Evolutionary conservation across 2,329 filamentous ascomycete species (phyloP), one percentile per base, ranked within the genome.

Genomic region (Sporothrix dimorphospora): DNA sequence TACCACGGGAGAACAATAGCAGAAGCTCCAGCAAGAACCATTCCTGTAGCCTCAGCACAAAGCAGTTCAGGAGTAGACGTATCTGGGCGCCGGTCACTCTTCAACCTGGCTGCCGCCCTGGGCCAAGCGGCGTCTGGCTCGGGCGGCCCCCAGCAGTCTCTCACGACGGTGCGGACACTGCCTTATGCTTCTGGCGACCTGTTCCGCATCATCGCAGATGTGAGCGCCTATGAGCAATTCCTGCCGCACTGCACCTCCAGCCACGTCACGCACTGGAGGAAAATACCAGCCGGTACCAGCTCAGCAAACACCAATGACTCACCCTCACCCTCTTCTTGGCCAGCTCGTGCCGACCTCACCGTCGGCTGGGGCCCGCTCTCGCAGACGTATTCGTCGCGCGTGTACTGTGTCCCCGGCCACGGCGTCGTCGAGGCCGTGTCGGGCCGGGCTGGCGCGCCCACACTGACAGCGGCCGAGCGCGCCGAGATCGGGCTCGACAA

Each of bases 221-320:
- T 99, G 75, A 89, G 93, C 81, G 89, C 89, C 75, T 99, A 99
- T 87, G 85, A 87, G 49, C 81, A 85, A 75, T 99, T 98, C 85
- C 89, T 99, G n/a, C 96, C 96, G 12, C 98, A 97, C 87, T 97
- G 95, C 83, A 87, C 89, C 57, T 85, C 85, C 61, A 94, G 92
- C 49, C 87, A 85, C 73, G 94, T 98, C 53, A 97, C 94, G 0
- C 72, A 70, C 1, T 94, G 91, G 87, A 91, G 92, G 1, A 38
- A 16, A 24, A n/a, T 8, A 24, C 9, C 3, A n/a, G 6, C 7
- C 8, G 6, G 27, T 9, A 4, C 34, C 19, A 1, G 24, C 2
- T 1, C n/a, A n/a, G n/a, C n/a, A n/a, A n/a, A n/a, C n/a, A n/a
- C n/a, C n/a, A n/a, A n/a, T n/a, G n/a, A n/a, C n/a, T n/a, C 47